Percentiles rank a stretch among this genome's conserved stretches.
These are phyloP conservation scores for Diaporthe sp. DNA, from an alignment of 2,329 filamentous ascomycete genomes.

Conservation along the genomic window DNA sequence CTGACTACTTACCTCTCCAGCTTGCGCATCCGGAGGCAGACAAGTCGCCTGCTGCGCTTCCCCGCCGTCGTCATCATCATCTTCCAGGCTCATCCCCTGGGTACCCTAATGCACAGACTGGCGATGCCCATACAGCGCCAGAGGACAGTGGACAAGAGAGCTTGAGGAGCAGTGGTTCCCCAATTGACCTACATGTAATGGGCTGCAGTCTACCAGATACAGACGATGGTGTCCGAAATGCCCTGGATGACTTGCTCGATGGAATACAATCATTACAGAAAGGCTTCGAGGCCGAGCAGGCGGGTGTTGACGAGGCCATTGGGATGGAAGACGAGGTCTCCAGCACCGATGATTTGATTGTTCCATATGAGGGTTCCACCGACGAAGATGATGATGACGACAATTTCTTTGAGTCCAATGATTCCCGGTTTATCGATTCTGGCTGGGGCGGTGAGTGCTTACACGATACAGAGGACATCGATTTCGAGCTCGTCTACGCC, in stretches of 20 bases:
- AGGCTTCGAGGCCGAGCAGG: conserved; percentile 32
- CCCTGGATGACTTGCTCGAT: conserved; percentile 31
- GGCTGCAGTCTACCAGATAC: neutral
- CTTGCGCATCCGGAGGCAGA: conserved; percentile 51
- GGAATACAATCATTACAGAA: conserved; percentile 29
- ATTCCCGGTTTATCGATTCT: conserved; percentile 76
- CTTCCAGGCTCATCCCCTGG: conserved; percentile 61
- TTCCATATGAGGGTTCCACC: conserved; percentile 62
- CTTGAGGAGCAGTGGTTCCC: neutral
- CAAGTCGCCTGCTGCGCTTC: conserved; percentile 45
- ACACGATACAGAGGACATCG: conserved; percentile 96
- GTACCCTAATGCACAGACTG: conserved; percentile 49
- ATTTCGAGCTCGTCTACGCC: conserved; percentile 99
- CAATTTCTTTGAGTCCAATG: conserved; percentile 64
- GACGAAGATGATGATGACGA: conserved; percentile 75
- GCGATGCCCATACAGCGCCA: conserved; percentile 38
- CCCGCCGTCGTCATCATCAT: conserved; percentile 60
- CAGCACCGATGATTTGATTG: conserved; percentile 52
- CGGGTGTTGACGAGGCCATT: conserved; percentile 43
- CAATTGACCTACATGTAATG: neutral
- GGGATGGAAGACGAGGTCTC: conserved; percentile 44
- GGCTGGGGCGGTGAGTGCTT: conserved; percentile 87
- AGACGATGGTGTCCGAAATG: conserved; percentile 13
- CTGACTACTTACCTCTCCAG: conserved; percentile 51
- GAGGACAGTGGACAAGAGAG: neutral